Evolutionary conservation across 352 stramenopile species (phyloP).

Genomic region (Phytopythium vexans): DNA sequence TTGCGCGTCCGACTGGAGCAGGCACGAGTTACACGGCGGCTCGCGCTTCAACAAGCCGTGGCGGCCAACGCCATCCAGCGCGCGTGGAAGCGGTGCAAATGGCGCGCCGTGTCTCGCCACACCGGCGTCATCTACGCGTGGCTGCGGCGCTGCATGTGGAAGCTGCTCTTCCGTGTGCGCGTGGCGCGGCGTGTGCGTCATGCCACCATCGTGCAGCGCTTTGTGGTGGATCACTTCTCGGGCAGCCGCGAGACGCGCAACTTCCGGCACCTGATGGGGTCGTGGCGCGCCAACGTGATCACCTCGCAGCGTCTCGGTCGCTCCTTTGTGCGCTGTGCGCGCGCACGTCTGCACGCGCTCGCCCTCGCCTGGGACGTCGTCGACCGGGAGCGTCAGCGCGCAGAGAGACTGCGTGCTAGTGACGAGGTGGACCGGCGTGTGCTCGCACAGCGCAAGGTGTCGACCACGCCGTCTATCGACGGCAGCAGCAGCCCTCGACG

Average conservation of each 20-base stretch:
- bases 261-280: slow-evolving; percentile 73
- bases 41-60: slow-evolving; percentile 29
- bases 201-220: slow-evolving; percentile 42
- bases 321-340: slow-evolving; percentile 50
- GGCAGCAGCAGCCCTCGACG: not conserved
- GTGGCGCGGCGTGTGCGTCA: slow-evolving; percentile 28
- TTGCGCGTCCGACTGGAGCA: slow-evolving; percentile 33
- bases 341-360: slow-evolving; percentile 51
- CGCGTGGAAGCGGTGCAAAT: slow-evolving; percentile 63
- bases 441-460: not conserved
- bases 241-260: slow-evolving; percentile 62
- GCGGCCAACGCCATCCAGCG: slow-evolving; percentile 54
- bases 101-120: slow-evolving; percentile 54
- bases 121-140: slow-evolving; percentile 63
- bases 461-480: not conserved
- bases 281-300: slow-evolving; percentile 74
- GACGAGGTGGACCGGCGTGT: slow-evolving; percentile 3
- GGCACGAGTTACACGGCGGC: slow-evolving; percentile 26
- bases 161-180: slow-evolving; percentile 52
- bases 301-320: slow-evolving; percentile 47
- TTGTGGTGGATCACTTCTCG: slow-evolving; percentile 54
- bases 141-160: slow-evolving; percentile 73
- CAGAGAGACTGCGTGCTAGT: slow-evolving; percentile 33
- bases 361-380: slow-evolving; percentile 58
- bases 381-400: slow-evolving; percentile 65